Base-by-base conservation (phyloP, 345 rosid species). In the Acer campestre region DNA sequence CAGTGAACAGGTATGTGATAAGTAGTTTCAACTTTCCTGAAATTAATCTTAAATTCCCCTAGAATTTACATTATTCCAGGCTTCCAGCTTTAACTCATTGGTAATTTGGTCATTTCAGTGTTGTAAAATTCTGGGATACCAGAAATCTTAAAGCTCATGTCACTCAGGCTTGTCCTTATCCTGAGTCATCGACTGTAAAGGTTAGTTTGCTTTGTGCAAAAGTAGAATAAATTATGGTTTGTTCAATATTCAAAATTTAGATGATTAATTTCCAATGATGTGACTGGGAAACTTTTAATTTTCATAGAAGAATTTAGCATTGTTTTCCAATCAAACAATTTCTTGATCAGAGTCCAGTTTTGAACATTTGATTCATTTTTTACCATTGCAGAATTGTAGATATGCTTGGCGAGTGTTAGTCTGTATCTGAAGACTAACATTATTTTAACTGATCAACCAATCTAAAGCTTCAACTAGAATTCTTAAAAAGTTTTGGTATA, bases 71-170 rank as follows among this genome's bases (percentile, higher is more conserved):
- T 25, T 29, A 56, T 55, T 64, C 70, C 31, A 29, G 31, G 31
- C 31, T 29, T 29, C 31, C 75, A 31, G 71, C 67, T 35, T 77
- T 61, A 61, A 49, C 16, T 13, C 20, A 71, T 76, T 61, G 78
- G 10, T 40, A 61, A 59, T 71, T 58, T 78, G 62, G 44, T 73
- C 58, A 20, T 85, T 64, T 78, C 86, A 94, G 99, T 78, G 82
- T 86, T 66, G 75, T 96, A 27, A 96, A 96, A 76, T 91, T 96
- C 78, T 94, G 98, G 99, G 99, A 96, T 74, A 81, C 86, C 67
- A 87, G 98, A 74, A 94, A 91, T 82, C 84, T 94, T 61, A 96
- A 86, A 84, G 75, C 85, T 82, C 90, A 85, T 61, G 71, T 90
- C 62, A 78, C 84, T 72, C 90, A 91, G 80, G 88, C 92, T 10